Evolutionary conservation across 2,329 filamentous ascomycete species (phyloP), one percentile per base, ranked within the genome.

Genomic region (Mariannaea sp.): DNA sequence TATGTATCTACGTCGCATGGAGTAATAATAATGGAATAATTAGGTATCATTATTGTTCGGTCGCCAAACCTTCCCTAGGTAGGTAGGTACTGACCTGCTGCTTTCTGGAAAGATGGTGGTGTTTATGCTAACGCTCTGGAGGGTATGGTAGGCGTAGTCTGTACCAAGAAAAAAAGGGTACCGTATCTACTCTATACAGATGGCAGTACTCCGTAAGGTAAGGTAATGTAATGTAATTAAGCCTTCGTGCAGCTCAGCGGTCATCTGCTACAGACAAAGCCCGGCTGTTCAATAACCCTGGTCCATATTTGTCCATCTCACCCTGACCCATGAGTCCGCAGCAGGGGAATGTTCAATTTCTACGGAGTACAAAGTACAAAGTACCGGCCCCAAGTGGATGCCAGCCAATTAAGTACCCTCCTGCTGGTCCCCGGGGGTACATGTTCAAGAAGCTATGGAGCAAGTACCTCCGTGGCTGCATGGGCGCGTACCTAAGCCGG

Each of bases 401-500:
- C n/a, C n/a, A n/a, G n/a, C n/a, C n/a, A n/a, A n/a, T n/a, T n/a
- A n/a, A n/a, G n/a, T n/a, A n/a, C n/a, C n/a, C n/a, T n/a, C n/a
- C n/a, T n/a, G n/a, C n/a, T n/a, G n/a, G 24, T 19, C 33, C 22
- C 24, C 13, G 33, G 36, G 40, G 42, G 42, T 46, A 53, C 49
- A 53, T 44, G 38, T 35, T 13, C n/a, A 40, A 19, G 17, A 14
- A 14, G 3, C 26, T 13, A 51, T 44, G 32, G 46, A 52, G 46
- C 33, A 58, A 52, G 55, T 58, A 56, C 49, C 52, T 43, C 24
- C 44, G 53, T 14, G 35, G 35, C 46, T 29, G 40, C 22, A 46
- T 36, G 52, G 46, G 62, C 54, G 62, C 49, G 49, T 43, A 35
- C 29, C 36, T 47, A 44, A 29, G 52, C 42, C 41, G 46, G 32